A percentile compares a stretch with the other conserved stretches of the same genome.
phyloP scores from a whole-genome alignment of 208 protist genomes.

The Kentomonas sorsogonicus region DNA sequence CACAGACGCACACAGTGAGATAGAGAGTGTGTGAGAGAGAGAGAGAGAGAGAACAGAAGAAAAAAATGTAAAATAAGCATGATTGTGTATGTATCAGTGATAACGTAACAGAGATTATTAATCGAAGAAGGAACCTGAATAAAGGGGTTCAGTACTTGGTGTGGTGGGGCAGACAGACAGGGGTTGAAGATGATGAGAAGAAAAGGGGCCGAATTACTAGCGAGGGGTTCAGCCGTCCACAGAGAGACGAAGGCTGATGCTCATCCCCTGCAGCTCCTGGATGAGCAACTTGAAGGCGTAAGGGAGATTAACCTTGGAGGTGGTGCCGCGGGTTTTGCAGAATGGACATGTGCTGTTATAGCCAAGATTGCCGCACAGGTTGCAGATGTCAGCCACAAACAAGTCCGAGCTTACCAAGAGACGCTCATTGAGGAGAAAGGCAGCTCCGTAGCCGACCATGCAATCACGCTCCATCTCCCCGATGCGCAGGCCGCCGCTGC shows the following conservation, averaged over 20 bases:
- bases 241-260: constrained; percentile 81
- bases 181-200: too few relatives aligned
- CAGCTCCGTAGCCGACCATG: constrained; percentile 96
- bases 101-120: background rate
- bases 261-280: constrained; percentile 99
- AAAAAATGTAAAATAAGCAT: background rate
- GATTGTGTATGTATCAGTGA: background rate
- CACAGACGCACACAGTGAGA: background rate
- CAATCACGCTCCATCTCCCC: constrained; percentile 99
- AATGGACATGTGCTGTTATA: constrained; percentile 93
- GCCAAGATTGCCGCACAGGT: constrained; percentile 87
- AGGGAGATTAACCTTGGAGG: constrained; percentile 94
- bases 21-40: background rate
- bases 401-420: constrained; percentile 97
- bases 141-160: too few relatives aligned
- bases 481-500: constrained; percentile 98
- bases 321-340: constrained; percentile 84
- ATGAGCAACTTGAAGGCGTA: constrained; percentile 99
- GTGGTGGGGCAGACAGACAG: too few relatives aligned
- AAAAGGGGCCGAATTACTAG: too few relatives aligned
- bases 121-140: too few relatives aligned
- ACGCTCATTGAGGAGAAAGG: constrained; percentile 95
- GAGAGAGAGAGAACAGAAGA: background rate
- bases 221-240: constrained; percentile 29
- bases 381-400: constrained; percentile 95